Conservation (phyloP, 1,139 yeast species). For the Debaryomycetaceae sp. region DNA sequence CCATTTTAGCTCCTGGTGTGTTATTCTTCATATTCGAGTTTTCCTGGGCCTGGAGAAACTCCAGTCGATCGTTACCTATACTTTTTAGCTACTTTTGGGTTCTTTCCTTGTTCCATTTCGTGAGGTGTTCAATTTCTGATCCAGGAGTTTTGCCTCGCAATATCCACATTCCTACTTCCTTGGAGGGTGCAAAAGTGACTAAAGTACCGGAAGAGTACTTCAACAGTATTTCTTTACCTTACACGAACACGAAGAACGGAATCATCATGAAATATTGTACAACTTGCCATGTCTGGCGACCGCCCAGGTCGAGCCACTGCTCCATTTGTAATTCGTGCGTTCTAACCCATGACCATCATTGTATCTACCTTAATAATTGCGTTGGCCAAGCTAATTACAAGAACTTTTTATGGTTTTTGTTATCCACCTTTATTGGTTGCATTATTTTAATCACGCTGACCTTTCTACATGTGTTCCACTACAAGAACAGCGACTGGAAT, state of each 20-base stretch:
- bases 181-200: slow-evolving; percentile 15
- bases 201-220: slow-evolving; percentile 61
- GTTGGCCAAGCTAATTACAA: slow-evolving; percentile 34
- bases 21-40: slow-evolving; percentile 46
- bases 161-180: slow-evolving; percentile 46
- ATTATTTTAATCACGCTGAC: slow-evolving; percentile 21
- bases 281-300: slow-evolving; percentile 49
- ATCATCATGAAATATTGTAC: slow-evolving; percentile 46
- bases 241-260: slow-evolving; percentile 14
- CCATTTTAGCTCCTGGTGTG: slow-evolving; percentile 47
- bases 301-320: slow-evolving; percentile 45
- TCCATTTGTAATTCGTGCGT: slow-evolving; percentile 44
- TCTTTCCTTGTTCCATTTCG: slow-evolving; percentile 43
- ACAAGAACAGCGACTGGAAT: slow-evolving; percentile 8
- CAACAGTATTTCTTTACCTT: slow-evolving; percentile 55
- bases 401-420: slow-evolving; percentile 40
- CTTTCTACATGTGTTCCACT: slow-evolving; percentile 28
- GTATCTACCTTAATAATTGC: slow-evolving; percentile 39
- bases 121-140: slow-evolving; percentile 58
- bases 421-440: slow-evolving; percentile 20
- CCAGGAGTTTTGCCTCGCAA: slow-evolving; percentile 75
- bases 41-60: slow-evolving; percentile 53
- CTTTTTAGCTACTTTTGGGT: slow-evolving; percentile 59
- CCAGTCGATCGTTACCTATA: slow-evolving; percentile 58
- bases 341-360: slow-evolving; percentile 42